phyloP scores from a whole-genome alignment of 1,284 basidiomycete species.

The Cryptococcus sp. region DNA sequence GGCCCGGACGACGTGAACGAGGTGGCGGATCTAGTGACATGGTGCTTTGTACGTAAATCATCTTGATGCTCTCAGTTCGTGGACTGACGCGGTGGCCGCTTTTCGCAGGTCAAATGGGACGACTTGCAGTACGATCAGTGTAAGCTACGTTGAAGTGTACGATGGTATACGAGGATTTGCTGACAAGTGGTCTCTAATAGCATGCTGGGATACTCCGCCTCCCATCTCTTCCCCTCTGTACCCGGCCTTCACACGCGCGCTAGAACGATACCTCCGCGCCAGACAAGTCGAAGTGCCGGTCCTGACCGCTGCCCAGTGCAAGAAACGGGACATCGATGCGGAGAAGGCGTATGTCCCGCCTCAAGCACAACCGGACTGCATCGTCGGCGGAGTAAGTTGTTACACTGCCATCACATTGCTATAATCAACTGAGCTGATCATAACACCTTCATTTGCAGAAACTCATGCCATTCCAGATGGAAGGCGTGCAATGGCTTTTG shows the following conservation, averaged over 20 bases:
- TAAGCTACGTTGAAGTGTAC: conserved; percentile 47
- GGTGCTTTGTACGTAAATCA: conserved; percentile 44
- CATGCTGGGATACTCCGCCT: conserved; percentile 89
- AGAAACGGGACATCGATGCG: conserved; percentile 41
- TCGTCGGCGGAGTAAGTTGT: conserved; percentile 53
- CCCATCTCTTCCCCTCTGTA: conserved; percentile 54
- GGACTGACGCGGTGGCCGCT: conserved; percentile 49
- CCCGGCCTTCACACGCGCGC: conserved; percentile 65
- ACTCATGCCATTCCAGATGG: conserved; percentile 87
- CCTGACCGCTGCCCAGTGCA: conserved; percentile 44
- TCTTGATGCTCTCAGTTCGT: conserved; percentile 43
- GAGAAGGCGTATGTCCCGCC: conserved; percentile 40
- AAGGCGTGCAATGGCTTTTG: conserved; percentile 90
- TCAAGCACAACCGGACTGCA: conserved; percentile 52
- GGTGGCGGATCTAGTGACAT: conserved; percentile 53
- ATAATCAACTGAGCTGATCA: not conserved
- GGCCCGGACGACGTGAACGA: conserved; percentile 60
- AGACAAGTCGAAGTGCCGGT: conserved; percentile 65
- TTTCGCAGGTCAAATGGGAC: conserved; percentile 78
- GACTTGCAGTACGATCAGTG: conserved; percentile 87
- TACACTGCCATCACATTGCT: conserved; percentile 1
- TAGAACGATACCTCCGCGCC: conserved; percentile 66
- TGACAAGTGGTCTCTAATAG: conserved; percentile 51
- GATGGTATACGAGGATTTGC: not conserved
- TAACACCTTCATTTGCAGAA: conserved; percentile 44